Evolutionary conservation across 768 basidiomycete species (phyloP), one percentile per base, ranked within the genome.

Genomic region (Suillus variegatus): DNA sequence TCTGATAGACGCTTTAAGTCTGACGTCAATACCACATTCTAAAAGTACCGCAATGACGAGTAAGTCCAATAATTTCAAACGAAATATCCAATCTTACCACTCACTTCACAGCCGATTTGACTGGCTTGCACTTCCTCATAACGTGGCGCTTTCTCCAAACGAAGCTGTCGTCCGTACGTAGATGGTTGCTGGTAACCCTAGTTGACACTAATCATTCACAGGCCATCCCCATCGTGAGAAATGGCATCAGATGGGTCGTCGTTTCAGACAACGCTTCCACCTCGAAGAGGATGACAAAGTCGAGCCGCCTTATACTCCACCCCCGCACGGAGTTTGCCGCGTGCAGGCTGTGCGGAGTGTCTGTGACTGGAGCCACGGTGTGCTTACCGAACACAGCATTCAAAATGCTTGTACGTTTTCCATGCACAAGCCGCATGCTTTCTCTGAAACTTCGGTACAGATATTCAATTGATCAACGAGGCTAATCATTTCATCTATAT

Each of bases 301-400:
- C 14, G 74, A 79, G 14, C 61, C 70, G n/a, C 72, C 75, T 18
- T 86, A 87, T 66, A 68, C 77, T 2, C 77, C 74, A 18, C 70
- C 79, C 8, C 83, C 82, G 0, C 80, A 84, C 38, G 85, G 85
- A 2, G 82, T 81, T 9, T 90, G 89, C 72, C 81, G 81, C 41
- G 90, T 94, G 20, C 94, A 98, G 80, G 94, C 85, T 18, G 84
- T 94, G 51, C 86, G 97, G 62, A 93, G 91, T 66, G 92, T 95
- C 25, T 88, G 84, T 2, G 97, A 98, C 77, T 99, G 97, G 97
- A 92, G 90, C 71, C 93, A 95, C 70, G 97, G 96, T 3, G 92
- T 95, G 43, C 81, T 96, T 68, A 90, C 86, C 4, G 97, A 98
- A 76, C 86, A 88, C 65, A 95, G 93, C 76, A 94, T 99, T 66